phyloP scores from a whole-genome alignment of 345 rosid genomes.

The Brassica incana region DNA sequence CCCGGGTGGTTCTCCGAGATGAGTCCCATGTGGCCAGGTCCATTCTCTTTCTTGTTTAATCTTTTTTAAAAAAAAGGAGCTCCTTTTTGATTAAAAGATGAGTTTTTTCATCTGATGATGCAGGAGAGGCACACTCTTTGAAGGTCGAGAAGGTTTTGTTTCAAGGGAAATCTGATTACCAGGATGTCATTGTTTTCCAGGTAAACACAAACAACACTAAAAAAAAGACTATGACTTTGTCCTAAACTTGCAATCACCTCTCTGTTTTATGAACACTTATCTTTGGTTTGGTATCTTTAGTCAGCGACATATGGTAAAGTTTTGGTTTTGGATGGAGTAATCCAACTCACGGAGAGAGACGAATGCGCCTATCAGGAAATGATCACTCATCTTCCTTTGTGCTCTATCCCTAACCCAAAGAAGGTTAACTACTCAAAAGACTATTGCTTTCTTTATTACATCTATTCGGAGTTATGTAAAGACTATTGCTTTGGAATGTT shows the following conservation, averaged over 20 bases:
- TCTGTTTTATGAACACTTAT: constrained; percentile 1
- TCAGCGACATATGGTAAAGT: constrained; percentile 71
- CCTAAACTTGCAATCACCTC: not conserved
- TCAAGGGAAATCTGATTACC: constrained; percentile 78
- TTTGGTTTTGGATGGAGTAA: constrained; percentile 69
- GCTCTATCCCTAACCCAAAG: constrained; percentile 71
- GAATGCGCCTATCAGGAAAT: constrained; percentile 79
- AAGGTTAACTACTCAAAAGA: constrained; percentile 47
- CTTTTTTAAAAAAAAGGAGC: not conserved
- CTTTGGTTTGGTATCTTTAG: constrained; percentile 30
- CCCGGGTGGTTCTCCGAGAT: constrained; percentile 94
- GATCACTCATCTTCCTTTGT: constrained; percentile 83
- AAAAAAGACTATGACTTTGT: not conserved
- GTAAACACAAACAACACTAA: constrained; percentile 32
- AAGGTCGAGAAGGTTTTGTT: constrained; percentile 74
- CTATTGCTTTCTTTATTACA: constrained; percentile 10
- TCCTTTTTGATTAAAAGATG: not conserved
- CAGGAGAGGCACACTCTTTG: constrained; percentile 86
- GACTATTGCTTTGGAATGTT: constrained; percentile 6
- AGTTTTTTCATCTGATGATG: not conserved
- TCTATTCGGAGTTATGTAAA: not conserved
- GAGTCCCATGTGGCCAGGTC: constrained; percentile 95
- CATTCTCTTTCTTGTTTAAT: not conserved
- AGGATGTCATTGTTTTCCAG: constrained; percentile 81
- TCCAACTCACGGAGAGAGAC: constrained; percentile 77